Base-by-base conservation (phyloP, 2,329 filamentous ascomycete genomes). In the Calonectria crousiana region DNA sequence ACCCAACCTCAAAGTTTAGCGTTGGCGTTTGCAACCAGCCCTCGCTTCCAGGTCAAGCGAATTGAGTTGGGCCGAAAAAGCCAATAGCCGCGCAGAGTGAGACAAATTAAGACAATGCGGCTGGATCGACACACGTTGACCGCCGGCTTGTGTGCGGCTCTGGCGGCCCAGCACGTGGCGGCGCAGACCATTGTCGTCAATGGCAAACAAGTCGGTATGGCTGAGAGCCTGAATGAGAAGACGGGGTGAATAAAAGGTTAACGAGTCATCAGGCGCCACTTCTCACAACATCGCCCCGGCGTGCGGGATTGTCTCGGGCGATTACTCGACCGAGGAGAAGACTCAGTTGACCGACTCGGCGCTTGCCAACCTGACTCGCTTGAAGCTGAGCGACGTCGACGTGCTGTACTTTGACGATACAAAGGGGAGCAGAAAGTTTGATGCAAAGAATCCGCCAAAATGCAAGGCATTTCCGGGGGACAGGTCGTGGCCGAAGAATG, bases 381-480 rank as follows among this genome's bases (percentile, higher is more conserved):
- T 75, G 4, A 49, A 78, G 41, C 60, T 75, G 20, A 53, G 66
- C 6, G 64, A 78, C 9, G 76, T 74, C 1, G 28, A 70, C 0
- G 26, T 75, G 1, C 53, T 79, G 38, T 74, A 73, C 66, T 78
- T 79, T 32, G 67, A 58, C n/a, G 41, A 66, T 20, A 26, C 26
- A 28, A 18, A n/a, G 4, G 28, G 62, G 16, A 52, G 34, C 67
- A 36, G 69, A 49, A 70, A 72, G 49, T 60, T 32, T 0, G 49
- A 34, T 3, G 18, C n/a, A 2, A 20, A 13, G 3, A 6, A 58
- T 2, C 6, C 36, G 1, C 72, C 52, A 2, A 60, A 69, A 18
- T 85, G 84, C 78, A 85, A 85, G 70, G 81, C 79, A 0, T 84
- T 82, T 23, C 84, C 84, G 2, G 83, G 82, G 5, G 84, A 85